A percentile compares a stretch with the other conserved stretches of the same genome.
Conservation (phyloP, 805 yeast genomes). For the Saccharomycopsis synnaedendra region DNA sequence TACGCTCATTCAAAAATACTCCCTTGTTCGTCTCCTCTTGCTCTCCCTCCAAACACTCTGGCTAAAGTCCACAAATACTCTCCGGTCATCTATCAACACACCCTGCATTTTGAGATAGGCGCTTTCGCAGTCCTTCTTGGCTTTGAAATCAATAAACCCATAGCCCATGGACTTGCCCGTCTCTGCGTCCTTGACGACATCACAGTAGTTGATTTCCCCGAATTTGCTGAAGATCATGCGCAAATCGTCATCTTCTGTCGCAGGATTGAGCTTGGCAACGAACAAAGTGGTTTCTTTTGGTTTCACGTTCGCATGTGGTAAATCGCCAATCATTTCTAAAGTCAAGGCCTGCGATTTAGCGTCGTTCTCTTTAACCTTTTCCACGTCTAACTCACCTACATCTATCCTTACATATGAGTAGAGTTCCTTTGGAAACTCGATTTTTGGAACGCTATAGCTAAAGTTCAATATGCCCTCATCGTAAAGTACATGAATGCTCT, state of each 20-base stretch:
- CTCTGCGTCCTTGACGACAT: constrained; percentile 36
- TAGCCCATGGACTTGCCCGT: constrained; percentile 44
- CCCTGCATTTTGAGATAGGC: constrained; percentile 55
- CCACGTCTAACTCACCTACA: constrained; percentile 18
- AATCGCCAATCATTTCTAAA: constrained; percentile 51
- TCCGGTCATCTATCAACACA: constrained; percentile 50
- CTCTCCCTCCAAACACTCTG: constrained; percentile 32
- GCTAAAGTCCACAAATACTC: constrained; percentile 58
- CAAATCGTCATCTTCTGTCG: constrained; percentile 48
- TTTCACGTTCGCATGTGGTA: constrained; percentile 43
- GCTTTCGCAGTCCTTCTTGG: constrained; percentile 38
- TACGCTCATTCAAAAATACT: no score
- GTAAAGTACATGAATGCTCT: constrained; percentile 36
- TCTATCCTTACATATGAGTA: constrained; percentile 1
- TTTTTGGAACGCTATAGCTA: background rate
- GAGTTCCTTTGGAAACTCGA: background rate
- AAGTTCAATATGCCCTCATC: constrained; percentile 22
- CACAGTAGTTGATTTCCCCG: constrained; percentile 42
- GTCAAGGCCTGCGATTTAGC: constrained; percentile 47
- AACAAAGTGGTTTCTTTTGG: constrained; percentile 56
- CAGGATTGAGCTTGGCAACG: constrained; percentile 51
- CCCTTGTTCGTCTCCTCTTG: background rate
- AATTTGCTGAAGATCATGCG: constrained; percentile 47
- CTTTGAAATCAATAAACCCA: constrained; percentile 50
- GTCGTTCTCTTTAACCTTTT: constrained; percentile 21